Conservation (phyloP, 1,284 basidiomycete genomes). For the Austroboletus novae-zelandiae region DNA sequence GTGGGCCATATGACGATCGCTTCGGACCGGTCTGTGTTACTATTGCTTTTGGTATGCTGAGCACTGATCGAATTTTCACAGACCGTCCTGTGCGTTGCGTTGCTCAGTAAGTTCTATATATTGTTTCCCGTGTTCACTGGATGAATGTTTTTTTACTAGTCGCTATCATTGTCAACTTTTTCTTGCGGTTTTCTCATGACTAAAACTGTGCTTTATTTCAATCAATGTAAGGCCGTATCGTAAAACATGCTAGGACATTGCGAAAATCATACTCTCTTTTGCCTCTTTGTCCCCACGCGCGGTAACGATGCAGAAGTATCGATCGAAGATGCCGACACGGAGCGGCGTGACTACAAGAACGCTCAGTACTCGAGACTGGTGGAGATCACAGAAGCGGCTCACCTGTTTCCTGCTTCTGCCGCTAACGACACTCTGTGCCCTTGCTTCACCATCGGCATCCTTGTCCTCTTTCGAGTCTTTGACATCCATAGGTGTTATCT, state of each 20-base stretch:
- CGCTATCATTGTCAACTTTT: slow-evolving; percentile 88
- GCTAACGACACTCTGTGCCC: slow-evolving; percentile 67
- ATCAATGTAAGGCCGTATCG: slow-evolving; percentile 12
- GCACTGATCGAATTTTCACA: slow-evolving; percentile 33
- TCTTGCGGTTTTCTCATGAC: slow-evolving; percentile 68
- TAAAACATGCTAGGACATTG: slow-evolving; percentile 4
- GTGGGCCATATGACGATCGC: slow-evolving; percentile 96
- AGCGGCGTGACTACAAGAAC: slow-evolving; percentile 49
- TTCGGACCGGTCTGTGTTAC: slow-evolving; percentile 69
- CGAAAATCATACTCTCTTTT: slow-evolving; percentile 46
- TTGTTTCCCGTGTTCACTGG: background rate
- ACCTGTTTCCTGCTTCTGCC: slow-evolving; percentile 59
- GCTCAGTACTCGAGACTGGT: background rate
- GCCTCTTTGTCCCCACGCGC: slow-evolving; percentile 53
- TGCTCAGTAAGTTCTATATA: slow-evolving; percentile 61
- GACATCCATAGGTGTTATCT: slow-evolving; percentile 34
- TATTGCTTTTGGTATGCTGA: slow-evolving; percentile 4
- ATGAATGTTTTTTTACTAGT: slow-evolving; percentile 43
- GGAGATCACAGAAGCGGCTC: slow-evolving; percentile 22
- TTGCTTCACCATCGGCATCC: slow-evolving; percentile 44
- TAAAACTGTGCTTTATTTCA: slow-evolving; percentile 9
- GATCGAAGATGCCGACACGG: slow-evolving; percentile 64
- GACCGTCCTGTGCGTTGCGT: slow-evolving; percentile 84
- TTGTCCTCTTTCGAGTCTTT: slow-evolving; percentile 40
- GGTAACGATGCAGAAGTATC: slow-evolving; percentile 55